Evolutionary conservation across 805 yeast genomes (phyloP), one percentile per base, ranked within the genome.

Genomic region (Hanseniaspora thailandica): DNA sequence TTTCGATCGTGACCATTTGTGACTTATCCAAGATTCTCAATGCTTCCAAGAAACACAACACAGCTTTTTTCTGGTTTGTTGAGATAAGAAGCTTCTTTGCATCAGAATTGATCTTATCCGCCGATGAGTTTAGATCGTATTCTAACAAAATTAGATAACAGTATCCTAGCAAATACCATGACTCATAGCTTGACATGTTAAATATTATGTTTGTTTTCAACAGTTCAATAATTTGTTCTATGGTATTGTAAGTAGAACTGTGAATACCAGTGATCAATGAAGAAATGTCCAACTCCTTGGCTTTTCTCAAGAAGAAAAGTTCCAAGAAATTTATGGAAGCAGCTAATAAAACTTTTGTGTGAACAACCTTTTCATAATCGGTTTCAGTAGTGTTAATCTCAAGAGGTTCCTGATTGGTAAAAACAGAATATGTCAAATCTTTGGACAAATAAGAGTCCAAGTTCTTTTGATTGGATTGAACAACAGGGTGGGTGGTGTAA

Each of bases 81-180:
- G 88, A 86, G 0, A 87, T 82, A 0, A 68, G 64, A 3, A 68
- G 67, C 60, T 82, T 82, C 56, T 80, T 73, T 5, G 84, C 93
- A 0, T 72, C 62, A 0, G 76, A 71, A 49, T 81, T 81, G 35
- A 87, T 67, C 61, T 84, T 84, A 60, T 89, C 96, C 0, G 95
- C 81, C 1, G 90, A 84, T 94, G 96, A 87, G n/a, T 86, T 79
- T 54, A 93, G 67, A 57, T 86, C 96, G 64, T 88, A 96, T 58
- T 90, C 97, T 0, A 84, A 95, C 39, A 85, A 69, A 55, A 72
- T 80, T 0, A 88, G 81, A 59, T 76, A 88, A 0, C 90, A 81
- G 61, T 82, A 87, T 0, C 94, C 96, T 13, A 93, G 64, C 1
- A 86, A 72, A 39, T 80, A 70, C 99, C 99, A 93, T 8, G 86